Evolutionary conservation across 768 basidiomycete species (phyloP).

Genomic region (Russula earlei): DNA sequence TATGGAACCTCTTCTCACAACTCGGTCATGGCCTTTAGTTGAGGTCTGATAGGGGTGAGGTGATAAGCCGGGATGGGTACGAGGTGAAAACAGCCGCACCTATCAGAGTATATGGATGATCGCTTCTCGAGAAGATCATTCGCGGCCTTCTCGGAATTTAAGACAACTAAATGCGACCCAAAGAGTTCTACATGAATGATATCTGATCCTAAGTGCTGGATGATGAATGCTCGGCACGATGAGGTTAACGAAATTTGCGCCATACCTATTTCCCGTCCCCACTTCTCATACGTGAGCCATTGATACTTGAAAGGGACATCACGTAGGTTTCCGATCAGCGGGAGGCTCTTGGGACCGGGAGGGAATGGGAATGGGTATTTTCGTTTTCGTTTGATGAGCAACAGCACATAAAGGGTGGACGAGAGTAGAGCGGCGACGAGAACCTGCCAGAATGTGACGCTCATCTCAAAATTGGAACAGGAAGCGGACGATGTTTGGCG

Average conservation of each 20-base stretch:
- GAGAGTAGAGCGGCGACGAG: neutral
- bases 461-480: neutral
- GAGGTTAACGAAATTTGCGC: neutral
- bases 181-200: constrained; percentile 23
- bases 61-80: neutral
- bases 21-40: constrained; percentile 24
- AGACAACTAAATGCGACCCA: constrained; percentile 22
- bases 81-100: constrained; percentile 4
- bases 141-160: constrained; percentile 26
- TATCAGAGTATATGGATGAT: constrained; percentile 27
- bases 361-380: constrained; percentile 5
- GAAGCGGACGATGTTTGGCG: too few relatives aligned
- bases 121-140: constrained; percentile 26
- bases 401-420: neutral
- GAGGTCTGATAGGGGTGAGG: constrained; percentile 7
- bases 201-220: constrained; percentile 19
- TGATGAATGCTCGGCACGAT: neutral
- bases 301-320: constrained; percentile 19
- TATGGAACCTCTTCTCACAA: constrained; percentile 13
- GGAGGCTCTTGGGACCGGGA: constrained; percentile 20
- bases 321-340: constrained; percentile 20
- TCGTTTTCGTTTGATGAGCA: neutral
- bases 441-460: neutral
- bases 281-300: constrained; percentile 18
- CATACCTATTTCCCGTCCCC: constrained; percentile 20